Conservation (phyloP, 805 yeast genomes). For the Ogataea corticis region DNA sequence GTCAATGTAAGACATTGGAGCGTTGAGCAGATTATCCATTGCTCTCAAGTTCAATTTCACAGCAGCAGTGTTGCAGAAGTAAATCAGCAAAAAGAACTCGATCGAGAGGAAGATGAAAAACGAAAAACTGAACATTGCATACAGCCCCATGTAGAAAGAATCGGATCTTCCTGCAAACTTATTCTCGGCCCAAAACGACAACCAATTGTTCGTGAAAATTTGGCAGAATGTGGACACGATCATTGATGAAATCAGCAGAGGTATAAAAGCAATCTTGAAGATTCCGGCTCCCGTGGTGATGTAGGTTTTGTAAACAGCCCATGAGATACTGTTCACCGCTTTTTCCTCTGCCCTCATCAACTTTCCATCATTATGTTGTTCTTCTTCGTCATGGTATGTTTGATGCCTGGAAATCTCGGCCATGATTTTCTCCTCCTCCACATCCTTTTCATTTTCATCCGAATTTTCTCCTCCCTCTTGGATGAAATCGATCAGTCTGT, state of each 20-base stretch:
- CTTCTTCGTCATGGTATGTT: constrained; percentile 45
- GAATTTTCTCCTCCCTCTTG: constrained; percentile 13
- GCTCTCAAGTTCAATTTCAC: constrained; percentile 61
- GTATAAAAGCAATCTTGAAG: constrained; percentile 37
- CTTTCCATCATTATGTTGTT: constrained; percentile 31
- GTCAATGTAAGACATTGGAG: constrained; percentile 84
- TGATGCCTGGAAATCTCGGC: constrained; percentile 18
- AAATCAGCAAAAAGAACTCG: constrained; percentile 49
- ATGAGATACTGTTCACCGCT: constrained; percentile 40
- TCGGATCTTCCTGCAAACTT: constrained; percentile 45
- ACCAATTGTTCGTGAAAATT: constrained; percentile 70
- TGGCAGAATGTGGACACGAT: constrained; percentile 48
- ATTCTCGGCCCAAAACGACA: constrained; percentile 73
- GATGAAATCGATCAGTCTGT: constrained; percentile 47
- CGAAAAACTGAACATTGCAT: constrained; percentile 57
- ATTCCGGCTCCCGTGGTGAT: constrained; percentile 59
- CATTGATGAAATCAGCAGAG: constrained; percentile 19
- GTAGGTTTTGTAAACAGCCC: constrained; percentile 50
- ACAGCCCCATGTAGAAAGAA: constrained; percentile 71
- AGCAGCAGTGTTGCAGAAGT: constrained; percentile 55
- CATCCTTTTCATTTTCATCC: constrained; percentile 33
- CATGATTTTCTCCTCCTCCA: constrained; percentile 17
- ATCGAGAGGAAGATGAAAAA: constrained; percentile 46
- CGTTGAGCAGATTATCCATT: constrained; percentile 57
- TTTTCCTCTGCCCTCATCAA: constrained; percentile 34